Evolutionary conservation across 768 basidiomycete genomes (phyloP), one percentile per base, ranked within the genome.

Genomic region (Coprinopsis marcescibilis): DNA sequence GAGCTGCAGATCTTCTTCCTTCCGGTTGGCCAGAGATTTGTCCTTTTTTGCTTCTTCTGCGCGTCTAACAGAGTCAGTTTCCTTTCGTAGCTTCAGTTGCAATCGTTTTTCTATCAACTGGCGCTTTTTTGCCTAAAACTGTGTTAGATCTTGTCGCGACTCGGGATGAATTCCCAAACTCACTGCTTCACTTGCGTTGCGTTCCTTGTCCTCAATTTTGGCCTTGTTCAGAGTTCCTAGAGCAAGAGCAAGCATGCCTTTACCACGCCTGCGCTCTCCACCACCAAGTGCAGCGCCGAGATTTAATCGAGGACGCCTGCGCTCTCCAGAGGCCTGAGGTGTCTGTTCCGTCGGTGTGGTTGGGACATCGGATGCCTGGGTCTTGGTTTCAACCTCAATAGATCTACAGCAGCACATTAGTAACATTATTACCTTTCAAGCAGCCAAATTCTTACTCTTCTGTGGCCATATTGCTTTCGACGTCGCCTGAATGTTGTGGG

Each of bases 21-120:
- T 88, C 52, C 86, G 72, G 63, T 80, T 86, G 37, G 88, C 85
- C 30, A 60, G 52, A 40, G 78, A 78, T 65, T 87, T 87, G 67
- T 88, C 85, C 64, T 86, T 86, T 68, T 89, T 89, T 50, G 82
- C 83, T 66, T 90, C 87, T 72, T 89, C 88, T 55, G 83, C 81
- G 64, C 83, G 76, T 63, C 87, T 80, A 68, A 90, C 86, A 71
- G 82, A 74, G 65, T 87, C 87, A 73, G 83, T 87, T 64, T 91
- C 89, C 75, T 82, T 85, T 62, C 78, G 76, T 53, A 91, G 76
- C 69, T 88, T 90, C 69, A 73, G 74, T 72, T 89, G 87, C 70
- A 91, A 74, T 70, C 86, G 81, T 63, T 87, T 82, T 62, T 91
- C 88, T 61, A 85, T 85, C 60, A 85, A 59, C 54, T 87, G 85